Evolutionary conservation across 768 basidiomycete species (phyloP), one percentile per base, ranked within the genome.

Genomic region (Collybiopsis luxurians): DNA sequence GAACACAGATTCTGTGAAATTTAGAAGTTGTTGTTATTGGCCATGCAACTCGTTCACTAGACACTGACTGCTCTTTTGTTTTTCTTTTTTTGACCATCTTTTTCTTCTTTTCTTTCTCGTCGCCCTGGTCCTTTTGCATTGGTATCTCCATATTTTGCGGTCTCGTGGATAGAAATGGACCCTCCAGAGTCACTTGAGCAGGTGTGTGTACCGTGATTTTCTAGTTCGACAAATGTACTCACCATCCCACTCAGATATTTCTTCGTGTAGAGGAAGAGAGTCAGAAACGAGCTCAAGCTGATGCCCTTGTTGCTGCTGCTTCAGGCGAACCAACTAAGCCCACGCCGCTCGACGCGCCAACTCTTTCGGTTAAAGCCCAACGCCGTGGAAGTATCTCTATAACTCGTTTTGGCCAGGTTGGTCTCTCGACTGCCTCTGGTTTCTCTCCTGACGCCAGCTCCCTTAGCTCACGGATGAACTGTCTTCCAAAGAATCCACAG

Each of bases 391-490:
- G 80, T 52, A 74, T 87, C 36, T 85, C 83, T 0, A 75, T 87
- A 42, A 82, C 82, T 53, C 75, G 81, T 17, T 82, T 85, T 60
- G 85, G 86, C 26, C 79, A 84, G 77, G 84, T 85, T 47, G 57
- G 73, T 57, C 43, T 50, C 40, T 47, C 47, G 54, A 23, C 52
- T 58, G 44, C 55, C 50, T 56, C 7, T 24, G 13, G 34, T 21
- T 50, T 11, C 15, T 38, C 26, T 19, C 38, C 61, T 57, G 60
- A 55, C 58, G 30, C 39, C 24, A 45, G n/a, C 57, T 23, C 30
- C 66, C 63, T 59, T 59, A 53, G 57, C 34, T 44, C 42, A 9
- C 55, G 24, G 63, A 61, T 28, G 50, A 58, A 24, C n/a, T 30
- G 1, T 34, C 56, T 64, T 3, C 34, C 40, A 57, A 65, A 61